Evolutionary conservation across 2,329 filamentous ascomycete species (phyloP).

Genomic region (Lizonia empirigonia): DNA sequence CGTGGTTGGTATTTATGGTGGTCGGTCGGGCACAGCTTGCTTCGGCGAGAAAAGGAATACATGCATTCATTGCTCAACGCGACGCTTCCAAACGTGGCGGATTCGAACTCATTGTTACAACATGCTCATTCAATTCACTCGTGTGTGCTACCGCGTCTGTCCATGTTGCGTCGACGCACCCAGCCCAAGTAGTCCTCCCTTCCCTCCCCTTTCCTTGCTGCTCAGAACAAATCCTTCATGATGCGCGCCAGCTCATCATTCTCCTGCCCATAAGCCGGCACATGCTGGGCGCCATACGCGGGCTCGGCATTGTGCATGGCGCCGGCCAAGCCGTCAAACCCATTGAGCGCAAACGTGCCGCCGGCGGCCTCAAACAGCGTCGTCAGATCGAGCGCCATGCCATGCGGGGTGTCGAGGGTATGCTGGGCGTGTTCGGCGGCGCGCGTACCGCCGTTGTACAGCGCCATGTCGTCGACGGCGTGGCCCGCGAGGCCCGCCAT

Average conservation of each 20-base stretch:
- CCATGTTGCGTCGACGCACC: too few species aligned
- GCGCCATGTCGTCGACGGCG: constrained; percentile 61
- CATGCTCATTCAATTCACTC: too few species aligned
- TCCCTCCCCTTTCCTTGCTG: too few species aligned
- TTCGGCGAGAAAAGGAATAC: too few species aligned
- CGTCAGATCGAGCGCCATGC: constrained; percentile 67
- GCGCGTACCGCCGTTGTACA: too few species aligned
- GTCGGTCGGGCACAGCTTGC: too few species aligned
- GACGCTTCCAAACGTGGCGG: too few species aligned
- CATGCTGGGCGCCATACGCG: neutral
- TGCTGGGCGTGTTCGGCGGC: constrained; percentile 27
- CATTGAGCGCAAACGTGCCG: constrained; percentile 46
- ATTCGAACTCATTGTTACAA: too few species aligned
- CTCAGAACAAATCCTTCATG: constrained; percentile 63
- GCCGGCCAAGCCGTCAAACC: constrained; percentile 39
- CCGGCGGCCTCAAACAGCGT: constrained; percentile 68
- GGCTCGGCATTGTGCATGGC: constrained; percentile 47
- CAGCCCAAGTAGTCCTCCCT: too few species aligned
- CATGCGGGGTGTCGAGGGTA: constrained; percentile 59
- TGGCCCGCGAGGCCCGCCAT: constrained; percentile 70
- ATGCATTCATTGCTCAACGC: too few species aligned
- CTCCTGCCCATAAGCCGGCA: constrained; percentile 59
- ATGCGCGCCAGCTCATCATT: constrained; percentile 66
- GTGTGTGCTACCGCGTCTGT: too few species aligned
- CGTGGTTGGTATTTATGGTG: too few species aligned